Evolutionary conservation across 331 rosid genomes (phyloP).

Genomic region (Pyracantha coccinea): DNA sequence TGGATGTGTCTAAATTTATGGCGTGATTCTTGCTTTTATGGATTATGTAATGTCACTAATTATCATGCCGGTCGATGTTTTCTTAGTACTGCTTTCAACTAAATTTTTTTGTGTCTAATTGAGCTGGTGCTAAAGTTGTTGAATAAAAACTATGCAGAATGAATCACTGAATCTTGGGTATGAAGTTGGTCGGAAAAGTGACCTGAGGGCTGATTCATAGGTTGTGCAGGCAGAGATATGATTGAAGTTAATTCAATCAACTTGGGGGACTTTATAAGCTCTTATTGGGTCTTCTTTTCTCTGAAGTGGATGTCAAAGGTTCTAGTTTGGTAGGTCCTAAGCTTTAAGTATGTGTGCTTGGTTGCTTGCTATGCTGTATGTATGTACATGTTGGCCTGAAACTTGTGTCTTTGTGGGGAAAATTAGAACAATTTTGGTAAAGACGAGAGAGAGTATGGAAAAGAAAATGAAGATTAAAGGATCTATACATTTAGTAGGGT

Average conservation of each 20-base stretch:
- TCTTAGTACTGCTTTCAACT: not conserved
- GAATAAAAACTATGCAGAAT: slow-evolving; percentile 27
- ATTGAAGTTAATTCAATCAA: slow-evolving; percentile 27
- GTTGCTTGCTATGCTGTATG: slow-evolving; percentile 16
- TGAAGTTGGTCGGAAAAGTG: slow-evolving; percentile 15
- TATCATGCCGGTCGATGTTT: not conserved
- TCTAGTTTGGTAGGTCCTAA: slow-evolving; percentile 20
- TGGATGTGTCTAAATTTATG: not conserved
- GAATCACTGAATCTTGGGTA: slow-evolving; percentile 2
- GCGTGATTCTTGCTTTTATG: not conserved
- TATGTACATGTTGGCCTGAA: slow-evolving; percentile 14
- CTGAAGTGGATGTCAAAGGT: slow-evolving; percentile 12
- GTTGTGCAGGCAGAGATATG: slow-evolving; percentile 14
- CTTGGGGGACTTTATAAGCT: slow-evolving; percentile 2
- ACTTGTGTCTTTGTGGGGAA: slow-evolving; percentile 25
- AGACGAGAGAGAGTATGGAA: not conserved
- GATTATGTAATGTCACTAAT: not conserved
- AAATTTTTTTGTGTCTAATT: not conserved
- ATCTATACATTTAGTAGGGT: not conserved
- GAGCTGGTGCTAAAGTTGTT: slow-evolving; percentile 9
- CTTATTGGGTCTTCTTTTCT: slow-evolving; percentile 1
- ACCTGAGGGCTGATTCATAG: slow-evolving; percentile 48
- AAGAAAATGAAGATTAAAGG: slow-evolving; percentile 2
- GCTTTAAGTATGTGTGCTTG: slow-evolving; percentile 26
- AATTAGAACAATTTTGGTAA: slow-evolving; percentile 35